Conservation (phyloP, 2,329 filamentous ascomycete species). For the Arthrinium phaeospermum region DNA sequence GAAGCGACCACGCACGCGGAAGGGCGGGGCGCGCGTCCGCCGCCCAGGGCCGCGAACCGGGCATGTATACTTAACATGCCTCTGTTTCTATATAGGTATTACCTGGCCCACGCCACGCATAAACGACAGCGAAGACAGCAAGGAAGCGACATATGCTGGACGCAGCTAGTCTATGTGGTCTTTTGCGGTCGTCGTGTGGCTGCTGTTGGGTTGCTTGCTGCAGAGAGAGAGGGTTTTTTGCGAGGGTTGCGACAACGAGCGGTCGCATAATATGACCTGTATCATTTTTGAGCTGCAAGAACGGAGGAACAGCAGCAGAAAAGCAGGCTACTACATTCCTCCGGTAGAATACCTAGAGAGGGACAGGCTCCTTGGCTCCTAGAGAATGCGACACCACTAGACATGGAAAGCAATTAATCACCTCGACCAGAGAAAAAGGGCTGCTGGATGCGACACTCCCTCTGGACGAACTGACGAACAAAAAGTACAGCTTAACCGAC, state of each 20-base stretch:
- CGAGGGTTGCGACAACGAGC: neutral
- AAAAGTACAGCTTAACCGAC: neutral
- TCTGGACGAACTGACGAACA: neutral
- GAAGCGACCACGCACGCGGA: neutral
- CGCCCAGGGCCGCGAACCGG: neutral
- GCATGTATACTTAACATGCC: neutral
- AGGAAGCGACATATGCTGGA: neutral
- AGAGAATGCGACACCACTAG: neutral
- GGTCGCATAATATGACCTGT: constrained; percentile 4
- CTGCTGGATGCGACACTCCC: neutral
- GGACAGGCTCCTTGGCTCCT: neutral
- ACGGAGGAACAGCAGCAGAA: neutral
- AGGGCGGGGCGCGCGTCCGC: neutral
- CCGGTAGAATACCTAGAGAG: neutral
- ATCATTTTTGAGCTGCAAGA: neutral
- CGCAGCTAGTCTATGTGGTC: neutral
- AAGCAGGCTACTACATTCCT: neutral
- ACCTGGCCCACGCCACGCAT: neutral
- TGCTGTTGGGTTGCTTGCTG: neutral
- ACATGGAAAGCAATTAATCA: neutral
- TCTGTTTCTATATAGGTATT: neutral
- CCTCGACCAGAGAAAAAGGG: neutral
- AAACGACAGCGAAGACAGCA: neutral
- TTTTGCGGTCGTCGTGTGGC: neutral
- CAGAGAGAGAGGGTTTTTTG: neutral